These are phyloP conservation scores for Phylloboletellus chloephorus DNA, from an alignment of 1,284 basidiomycete genomes.

Conservation along the genomic window DNA sequence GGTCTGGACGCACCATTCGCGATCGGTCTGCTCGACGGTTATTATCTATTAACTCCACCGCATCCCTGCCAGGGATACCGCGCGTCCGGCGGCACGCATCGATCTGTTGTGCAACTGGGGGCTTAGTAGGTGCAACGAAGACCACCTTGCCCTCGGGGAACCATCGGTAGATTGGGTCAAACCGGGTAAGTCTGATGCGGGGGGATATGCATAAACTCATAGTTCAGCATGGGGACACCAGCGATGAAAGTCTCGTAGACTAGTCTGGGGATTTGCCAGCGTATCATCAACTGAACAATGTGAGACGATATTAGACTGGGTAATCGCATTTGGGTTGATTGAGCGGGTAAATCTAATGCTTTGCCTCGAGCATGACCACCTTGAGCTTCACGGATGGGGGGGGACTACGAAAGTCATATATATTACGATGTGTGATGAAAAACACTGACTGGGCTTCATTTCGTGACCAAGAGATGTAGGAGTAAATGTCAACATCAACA, in stretches of 20 bases:
- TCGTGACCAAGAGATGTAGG: neutral
- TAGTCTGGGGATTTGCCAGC: slow-evolving; percentile 92
- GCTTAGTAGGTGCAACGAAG: slow-evolving; percentile 94
- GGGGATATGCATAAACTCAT: slow-evolving; percentile 39
- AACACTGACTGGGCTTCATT: slow-evolving; percentile 28
- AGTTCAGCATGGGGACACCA: slow-evolving; percentile 93
- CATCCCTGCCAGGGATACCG: slow-evolving; percentile 87
- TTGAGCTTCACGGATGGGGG: slow-evolving; percentile 73
- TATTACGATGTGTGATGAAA: neutral
- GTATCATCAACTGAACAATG: slow-evolving; percentile 90
- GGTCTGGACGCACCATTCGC: slow-evolving; percentile 50
- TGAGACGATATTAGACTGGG: slow-evolving; percentile 91
- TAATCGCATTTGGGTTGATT: slow-evolving; percentile 90
- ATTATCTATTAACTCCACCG: slow-evolving; percentile 84
- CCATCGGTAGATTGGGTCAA: slow-evolving; percentile 76
- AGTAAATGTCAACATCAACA: slow-evolving; percentile 7
- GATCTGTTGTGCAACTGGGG: slow-evolving; percentile 92
- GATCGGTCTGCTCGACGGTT: slow-evolving; percentile 47
- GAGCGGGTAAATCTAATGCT: slow-evolving; percentile 90
- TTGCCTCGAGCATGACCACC: slow-evolving; percentile 72
- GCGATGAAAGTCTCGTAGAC: slow-evolving; percentile 96
- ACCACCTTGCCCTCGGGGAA: slow-evolving; percentile 91
- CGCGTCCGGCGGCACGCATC: slow-evolving; percentile 91
- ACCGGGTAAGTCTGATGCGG: slow-evolving; percentile 1
- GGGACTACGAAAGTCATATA: slow-evolving; percentile 42